These are phyloP conservation scores for Talaromyces wortmannii DNA, from an alignment of 495 filamentous ascomycete species.

Conservation along the genomic window DNA sequence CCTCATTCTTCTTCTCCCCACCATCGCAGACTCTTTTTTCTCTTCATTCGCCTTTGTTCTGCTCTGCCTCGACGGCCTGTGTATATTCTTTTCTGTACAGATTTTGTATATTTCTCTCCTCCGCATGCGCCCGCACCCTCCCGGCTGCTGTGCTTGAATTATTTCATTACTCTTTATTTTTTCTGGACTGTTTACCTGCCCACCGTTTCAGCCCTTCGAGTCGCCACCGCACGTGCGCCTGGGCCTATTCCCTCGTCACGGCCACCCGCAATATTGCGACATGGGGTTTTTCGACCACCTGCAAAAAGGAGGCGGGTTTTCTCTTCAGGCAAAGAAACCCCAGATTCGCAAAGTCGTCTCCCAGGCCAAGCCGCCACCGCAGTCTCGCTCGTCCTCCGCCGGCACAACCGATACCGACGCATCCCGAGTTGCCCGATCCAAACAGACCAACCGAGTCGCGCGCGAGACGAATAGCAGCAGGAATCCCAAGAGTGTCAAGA, in stretches of 20 bases:
- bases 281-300: conserved; percentile 54
- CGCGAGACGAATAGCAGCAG: conserved; percentile 23
- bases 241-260: not conserved
- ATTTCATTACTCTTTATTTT: conserved; percentile 9
- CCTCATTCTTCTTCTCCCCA: conserved; percentile 5
- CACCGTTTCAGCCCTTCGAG: not conserved
- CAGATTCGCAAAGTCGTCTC: conserved; percentile 40
- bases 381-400: conserved; percentile 15
- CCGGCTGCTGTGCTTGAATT: conserved; percentile 3
- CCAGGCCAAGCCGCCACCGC: conserved; percentile 26
- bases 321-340: conserved; percentile 42
- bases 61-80: not conserved
- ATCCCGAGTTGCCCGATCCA: conserved; percentile 9
- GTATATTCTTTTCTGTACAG: conserved; percentile 7
- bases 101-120: conserved; percentile 11
- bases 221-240: conserved; percentile 1
- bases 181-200: not conserved
- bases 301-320: conserved; percentile 45
- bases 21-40: not conserved
- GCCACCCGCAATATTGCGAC: conserved; percentile 1
- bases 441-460: conserved; percentile 15
- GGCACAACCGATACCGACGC: not conserved
- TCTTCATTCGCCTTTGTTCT: conserved; percentile 7
- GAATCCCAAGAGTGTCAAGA: conserved; percentile 17
- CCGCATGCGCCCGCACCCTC: conserved; percentile 3